A percentile compares a stretch with the other conserved stretches of the same genome.
Conservation (phyloP, 371 early-diverging fungal species). For the Hamiltosporidium tvaerminnensis region DNA sequence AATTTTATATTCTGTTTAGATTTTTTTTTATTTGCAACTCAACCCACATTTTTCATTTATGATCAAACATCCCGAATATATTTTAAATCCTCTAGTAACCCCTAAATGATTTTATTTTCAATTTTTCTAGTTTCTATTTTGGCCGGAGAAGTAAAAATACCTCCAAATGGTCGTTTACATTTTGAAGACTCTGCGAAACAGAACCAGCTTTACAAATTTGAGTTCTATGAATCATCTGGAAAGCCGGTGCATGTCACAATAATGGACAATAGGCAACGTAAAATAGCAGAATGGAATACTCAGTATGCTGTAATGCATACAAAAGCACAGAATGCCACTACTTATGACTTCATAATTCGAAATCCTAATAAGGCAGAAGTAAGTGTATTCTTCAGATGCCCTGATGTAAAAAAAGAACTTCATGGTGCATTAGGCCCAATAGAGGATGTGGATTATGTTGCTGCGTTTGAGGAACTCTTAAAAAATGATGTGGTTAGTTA, state of each 20-base stretch:
- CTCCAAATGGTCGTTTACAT: too few relatives aligned
- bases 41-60: too few relatives aligned
- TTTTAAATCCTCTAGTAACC: too few relatives aligned
- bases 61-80: too few relatives aligned
- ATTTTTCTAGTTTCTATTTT: too few relatives aligned
- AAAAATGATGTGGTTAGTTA: constrained; percentile 18
- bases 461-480: constrained; percentile 15
- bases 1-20: too few relatives aligned
- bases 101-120: too few relatives aligned
- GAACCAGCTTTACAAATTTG: constrained; percentile 19
- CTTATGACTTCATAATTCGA: constrained; percentile 9
- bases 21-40: too few relatives aligned
- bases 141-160: too few relatives aligned
- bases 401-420: constrained; percentile 27
- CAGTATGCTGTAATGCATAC: constrained; percentile 6
- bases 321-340: constrained; percentile 1
- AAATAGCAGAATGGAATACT: not conserved
- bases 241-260: constrained; percentile 2
- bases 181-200: constrained; percentile 19
- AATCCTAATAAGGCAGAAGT: constrained; percentile 11
- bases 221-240: constrained; percentile 10
- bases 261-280: constrained; percentile 4
- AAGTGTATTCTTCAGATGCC: constrained; percentile 25
- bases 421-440: constrained; percentile 26
- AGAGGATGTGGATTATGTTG: constrained; percentile 23